Conservation (phyloP, 225 moss, liverwort and hornwort genomes). For the Marchantia polymorpha region DNA sequence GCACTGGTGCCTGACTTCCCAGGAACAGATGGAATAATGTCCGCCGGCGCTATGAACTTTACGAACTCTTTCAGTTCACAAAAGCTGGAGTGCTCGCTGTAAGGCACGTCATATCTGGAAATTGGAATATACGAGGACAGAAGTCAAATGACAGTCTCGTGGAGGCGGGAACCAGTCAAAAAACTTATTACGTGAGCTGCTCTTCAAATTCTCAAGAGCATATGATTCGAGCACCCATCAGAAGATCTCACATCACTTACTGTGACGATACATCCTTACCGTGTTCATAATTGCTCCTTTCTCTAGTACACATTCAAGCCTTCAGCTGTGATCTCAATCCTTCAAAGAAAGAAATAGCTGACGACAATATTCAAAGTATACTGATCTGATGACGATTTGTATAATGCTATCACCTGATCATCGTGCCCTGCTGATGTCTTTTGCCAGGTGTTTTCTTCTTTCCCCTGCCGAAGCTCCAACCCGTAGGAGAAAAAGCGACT, state of each 20-base stretch:
- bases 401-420: constrained; percentile 60
- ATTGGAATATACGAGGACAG: background rate
- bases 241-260: too few species aligned
- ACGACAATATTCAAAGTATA: background rate
- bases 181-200: background rate
- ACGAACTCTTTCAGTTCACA: constrained; percentile 78
- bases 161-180: background rate
- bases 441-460: constrained; percentile 88
- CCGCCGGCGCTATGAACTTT: constrained; percentile 52
- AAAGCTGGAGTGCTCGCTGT: constrained; percentile 94
- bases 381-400: background rate
- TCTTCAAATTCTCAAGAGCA: background rate
- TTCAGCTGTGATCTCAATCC: background rate
- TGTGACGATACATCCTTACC: too few species aligned
- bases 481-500: constrained; percentile 91
- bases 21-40: constrained; percentile 72
- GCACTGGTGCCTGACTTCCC: constrained; percentile 42
- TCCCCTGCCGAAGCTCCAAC: constrained; percentile 93
- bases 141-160: too few species aligned
- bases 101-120: constrained; percentile 94
- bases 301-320: too few species aligned
- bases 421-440: constrained; percentile 82
- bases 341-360: background rate
- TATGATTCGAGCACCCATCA: background rate
- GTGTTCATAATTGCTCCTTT: too few species aligned